Evolutionary conservation across 306 rosid species (phyloP).

Genomic region (Vigna unguiculata): DNA sequence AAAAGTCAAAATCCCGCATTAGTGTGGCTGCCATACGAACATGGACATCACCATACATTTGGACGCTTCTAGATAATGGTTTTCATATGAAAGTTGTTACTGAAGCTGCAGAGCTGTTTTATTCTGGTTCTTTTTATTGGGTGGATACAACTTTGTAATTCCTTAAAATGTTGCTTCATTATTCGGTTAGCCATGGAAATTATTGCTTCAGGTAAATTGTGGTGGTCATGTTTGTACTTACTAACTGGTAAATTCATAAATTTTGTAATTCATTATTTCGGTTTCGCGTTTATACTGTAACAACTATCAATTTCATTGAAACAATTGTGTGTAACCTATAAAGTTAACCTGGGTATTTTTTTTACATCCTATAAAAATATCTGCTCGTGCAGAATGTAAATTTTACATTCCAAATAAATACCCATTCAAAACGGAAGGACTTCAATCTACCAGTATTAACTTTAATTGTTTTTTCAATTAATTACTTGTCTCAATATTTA

Average conservation of each 20-base stretch:
- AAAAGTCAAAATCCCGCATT: neutral
- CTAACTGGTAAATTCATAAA: neutral
- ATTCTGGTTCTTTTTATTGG: slow-evolving; percentile 22
- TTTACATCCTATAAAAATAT: no score
- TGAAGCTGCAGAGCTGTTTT: slow-evolving; percentile 19
- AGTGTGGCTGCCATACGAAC: neutral
- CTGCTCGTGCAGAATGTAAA: no score
- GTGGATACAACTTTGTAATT: neutral
- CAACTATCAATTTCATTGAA: no score
- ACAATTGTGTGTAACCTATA: no score
- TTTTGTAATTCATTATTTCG: no score
- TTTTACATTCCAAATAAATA: no score
- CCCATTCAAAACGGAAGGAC: no score
- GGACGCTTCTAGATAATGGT: slow-evolving; percentile 23
- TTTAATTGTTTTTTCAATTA: no score
- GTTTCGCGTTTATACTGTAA: no score
- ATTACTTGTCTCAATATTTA: no score
- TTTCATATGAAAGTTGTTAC: slow-evolving; percentile 1
- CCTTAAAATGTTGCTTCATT: neutral
- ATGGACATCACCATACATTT: slow-evolving; percentile 1
- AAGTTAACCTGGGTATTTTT: no score
- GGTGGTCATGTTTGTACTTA: neutral
- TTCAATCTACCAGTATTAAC: no score
- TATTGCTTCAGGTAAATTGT: slow-evolving; percentile 3
- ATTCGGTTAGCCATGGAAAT: neutral